Conservation (phyloP, 129 eudicot species). For the Glebionis coronaria region DNA sequence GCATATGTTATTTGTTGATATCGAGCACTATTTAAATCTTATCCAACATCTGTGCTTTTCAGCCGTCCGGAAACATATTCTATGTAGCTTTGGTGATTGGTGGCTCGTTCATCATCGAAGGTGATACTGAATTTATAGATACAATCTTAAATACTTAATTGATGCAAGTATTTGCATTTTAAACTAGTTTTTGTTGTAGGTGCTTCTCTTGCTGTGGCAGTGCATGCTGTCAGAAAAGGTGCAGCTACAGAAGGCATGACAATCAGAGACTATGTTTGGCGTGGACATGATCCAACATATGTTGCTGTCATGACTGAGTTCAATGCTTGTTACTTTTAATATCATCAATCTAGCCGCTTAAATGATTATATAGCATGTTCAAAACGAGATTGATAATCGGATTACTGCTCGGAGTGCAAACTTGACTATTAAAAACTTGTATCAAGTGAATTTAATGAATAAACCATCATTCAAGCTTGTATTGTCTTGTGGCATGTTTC, state of each 20-base stretch:
- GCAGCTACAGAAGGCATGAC: conserved; percentile 99
- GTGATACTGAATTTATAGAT: conserved; percentile 23
- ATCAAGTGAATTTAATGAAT: not conserved
- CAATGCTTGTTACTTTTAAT: conserved; percentile 21
- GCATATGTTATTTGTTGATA: too few species aligned
- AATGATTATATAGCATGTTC: conserved; percentile 2
- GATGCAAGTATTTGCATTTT: conserved; percentile 7
- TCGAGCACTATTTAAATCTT: not conserved
- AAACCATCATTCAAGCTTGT: not conserved
- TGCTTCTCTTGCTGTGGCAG: conserved; percentile 89
- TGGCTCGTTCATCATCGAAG: conserved; percentile 91
- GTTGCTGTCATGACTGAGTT: conserved; percentile 99
- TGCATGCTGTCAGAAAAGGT: conserved; percentile 92
- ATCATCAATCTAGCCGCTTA: conserved; percentile 8
- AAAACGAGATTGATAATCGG: conserved; percentile 12
- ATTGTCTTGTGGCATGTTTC: conserved; percentile 15
- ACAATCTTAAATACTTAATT: conserved; percentile 1
- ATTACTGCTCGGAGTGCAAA: conserved; percentile 1
- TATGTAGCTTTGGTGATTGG: conserved; percentile 96
- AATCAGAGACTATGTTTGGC: conserved; percentile 87
- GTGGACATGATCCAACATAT: conserved; percentile 96
- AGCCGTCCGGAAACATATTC: conserved; percentile 72
- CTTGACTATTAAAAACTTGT: not conserved
- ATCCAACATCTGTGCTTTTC: conserved; percentile 28
- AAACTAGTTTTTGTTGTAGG: conserved; percentile 40